Evolutionary conservation across 805 yeast species (phyloP).

Genomic region (Maudiozyma serrabonitensis): DNA sequence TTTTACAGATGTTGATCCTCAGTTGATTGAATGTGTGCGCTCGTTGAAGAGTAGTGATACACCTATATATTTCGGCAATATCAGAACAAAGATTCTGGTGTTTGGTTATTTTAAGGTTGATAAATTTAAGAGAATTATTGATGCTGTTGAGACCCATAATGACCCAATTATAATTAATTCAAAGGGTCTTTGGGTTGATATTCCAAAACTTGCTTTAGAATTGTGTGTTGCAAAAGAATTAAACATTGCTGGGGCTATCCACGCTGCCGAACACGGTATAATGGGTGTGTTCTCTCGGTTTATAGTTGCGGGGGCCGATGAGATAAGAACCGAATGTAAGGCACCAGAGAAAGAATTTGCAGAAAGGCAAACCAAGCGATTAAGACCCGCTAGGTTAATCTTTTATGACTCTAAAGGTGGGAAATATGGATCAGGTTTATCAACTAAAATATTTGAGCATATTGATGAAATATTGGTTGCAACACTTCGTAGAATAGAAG

Average conservation of each 20-base stretch:
- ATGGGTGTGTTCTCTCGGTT: conserved; percentile 69
- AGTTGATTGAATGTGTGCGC: conserved; percentile 54
- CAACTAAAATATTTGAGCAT: conserved; percentile 70
- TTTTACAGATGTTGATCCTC: conserved; percentile 86
- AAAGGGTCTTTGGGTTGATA: conserved; percentile 88
- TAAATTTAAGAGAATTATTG: conserved; percentile 66
- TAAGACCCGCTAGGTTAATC: conserved; percentile 78
- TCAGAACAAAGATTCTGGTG: conserved; percentile 63
- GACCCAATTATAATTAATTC: conserved; percentile 67
- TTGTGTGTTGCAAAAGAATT: conserved; percentile 47
- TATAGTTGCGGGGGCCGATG: conserved; percentile 65
- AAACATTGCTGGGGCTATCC: conserved; percentile 84
- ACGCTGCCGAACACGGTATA: conserved; percentile 88
- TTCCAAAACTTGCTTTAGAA: conserved; percentile 58
- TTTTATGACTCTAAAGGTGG: conserved; percentile 84
- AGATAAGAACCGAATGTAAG: conserved; percentile 86
- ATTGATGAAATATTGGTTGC: conserved; percentile 54
- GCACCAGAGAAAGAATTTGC: conserved; percentile 97
- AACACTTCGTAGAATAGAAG: conserved; percentile 48
- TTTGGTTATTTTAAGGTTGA: conserved; percentile 91
- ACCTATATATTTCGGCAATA: conserved; percentile 69
- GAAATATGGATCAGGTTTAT: conserved; percentile 65
- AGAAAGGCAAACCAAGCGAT: conserved; percentile 54
- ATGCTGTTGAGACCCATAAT: conserved; percentile 83
- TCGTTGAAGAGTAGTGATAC: conserved; percentile 41